Base-by-base conservation (phyloP, 768 basidiomycete species). In the Mycena pura region DNA sequence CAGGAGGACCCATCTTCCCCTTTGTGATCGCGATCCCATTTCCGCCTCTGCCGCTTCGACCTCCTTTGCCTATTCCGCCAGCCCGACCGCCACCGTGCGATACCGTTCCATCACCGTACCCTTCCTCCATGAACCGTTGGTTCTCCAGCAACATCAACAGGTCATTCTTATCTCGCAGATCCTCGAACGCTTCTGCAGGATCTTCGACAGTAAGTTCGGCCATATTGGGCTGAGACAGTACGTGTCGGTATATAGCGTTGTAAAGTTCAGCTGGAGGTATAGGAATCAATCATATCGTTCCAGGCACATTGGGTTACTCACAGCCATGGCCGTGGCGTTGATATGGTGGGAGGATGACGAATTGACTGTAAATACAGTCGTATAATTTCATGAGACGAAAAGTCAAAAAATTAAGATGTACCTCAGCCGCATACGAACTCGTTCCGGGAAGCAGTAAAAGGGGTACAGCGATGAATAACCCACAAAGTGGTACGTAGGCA, bases 181-280 rank as follows among this genome's bases (percentile, higher is more conserved):
- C 97, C 73, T 99, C 96, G 70, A 99, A 98, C 10, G 93, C 92
- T 76, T 99, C 97, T 0, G 95, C 95, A 1, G 97, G 97, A 73
- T 99, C 97, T 76, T 99, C 97, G 21, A 99, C 92, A 1, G 95
- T 97, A 39, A 99, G 77, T 74, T 99, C 96, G n/a, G 91, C 89
- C 36, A 96, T 85, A 48, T 84, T 77, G 2, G 88, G 80, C 46
- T 84, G 84, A 14, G 83, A 77, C 40, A 91, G 73, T 19, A 92
- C 83, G 69, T 92, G 85, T 69, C 87, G 82, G 77, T 96, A 96
- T 52, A 95, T 89, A 1, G 94, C 87, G 43, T 79, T 85, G 80
- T 97, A 99, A 13, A 99, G 85, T 63, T 90, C 88, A 47, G 95
- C 95, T 96, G 68, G 7, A 61, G 51, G 10, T 21, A 39, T 22